Conservation (phyloP, 1,284 basidiomycete species). For the Ustilago shanxiensis region DNA sequence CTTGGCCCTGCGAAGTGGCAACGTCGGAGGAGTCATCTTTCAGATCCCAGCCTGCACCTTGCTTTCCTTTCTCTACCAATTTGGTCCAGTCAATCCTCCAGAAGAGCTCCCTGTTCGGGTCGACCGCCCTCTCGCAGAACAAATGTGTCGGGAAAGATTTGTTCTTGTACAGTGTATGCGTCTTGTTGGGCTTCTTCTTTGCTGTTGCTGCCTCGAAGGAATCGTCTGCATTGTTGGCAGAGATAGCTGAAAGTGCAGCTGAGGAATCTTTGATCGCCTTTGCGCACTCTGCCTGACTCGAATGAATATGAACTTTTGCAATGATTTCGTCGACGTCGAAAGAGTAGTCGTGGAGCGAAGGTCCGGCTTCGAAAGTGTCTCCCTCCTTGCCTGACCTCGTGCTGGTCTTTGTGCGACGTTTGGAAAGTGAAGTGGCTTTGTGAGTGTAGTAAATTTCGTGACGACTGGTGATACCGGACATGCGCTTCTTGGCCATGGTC, state of each 20-base stretch:
- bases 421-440: constrained; percentile 42
- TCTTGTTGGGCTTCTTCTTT: constrained; percentile 21
- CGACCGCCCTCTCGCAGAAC: constrained; percentile 54
- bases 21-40: constrained; percentile 50
- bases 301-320: constrained; percentile 37
- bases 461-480: constrained; percentile 45
- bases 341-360: constrained; percentile 46
- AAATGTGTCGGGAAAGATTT: constrained; percentile 51
- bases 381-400: constrained; percentile 34
- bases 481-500: constrained; percentile 54
- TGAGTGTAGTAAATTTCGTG: constrained; percentile 61
- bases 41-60: constrained; percentile 50
- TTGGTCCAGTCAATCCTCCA: constrained; percentile 53
- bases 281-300: constrained; percentile 24
- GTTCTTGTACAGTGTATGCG: constrained; percentile 38
- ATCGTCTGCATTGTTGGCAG: constrained; percentile 10
- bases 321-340: constrained; percentile 56
- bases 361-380: constrained; percentile 50
- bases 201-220: background rate
- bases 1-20: constrained; percentile 38
- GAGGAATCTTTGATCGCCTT: constrained; percentile 42
- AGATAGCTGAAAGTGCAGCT: constrained; percentile 20
- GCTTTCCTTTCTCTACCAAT: constrained; percentile 38
- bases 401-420: constrained; percentile 45
- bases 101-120: constrained; percentile 53